Evolutionary conservation across 257 asterid species (phyloP).

Genomic region (Petunia secreta): DNA sequence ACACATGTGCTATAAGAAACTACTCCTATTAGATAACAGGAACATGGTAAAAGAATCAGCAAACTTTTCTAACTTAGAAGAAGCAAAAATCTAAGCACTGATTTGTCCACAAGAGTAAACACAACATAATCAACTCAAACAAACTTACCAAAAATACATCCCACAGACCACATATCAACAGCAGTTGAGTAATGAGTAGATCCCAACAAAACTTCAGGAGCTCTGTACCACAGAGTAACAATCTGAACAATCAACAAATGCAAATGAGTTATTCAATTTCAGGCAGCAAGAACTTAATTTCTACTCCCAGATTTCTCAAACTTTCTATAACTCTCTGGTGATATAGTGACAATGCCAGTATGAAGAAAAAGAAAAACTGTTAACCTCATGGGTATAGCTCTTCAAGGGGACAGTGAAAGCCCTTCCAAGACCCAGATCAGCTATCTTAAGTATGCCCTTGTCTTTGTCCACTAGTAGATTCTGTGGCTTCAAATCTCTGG

Average conservation of each 20-base stretch:
- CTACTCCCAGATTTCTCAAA: neutral
- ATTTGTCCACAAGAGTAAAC: neutral
- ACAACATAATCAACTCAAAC: neutral
- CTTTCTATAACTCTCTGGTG: neutral
- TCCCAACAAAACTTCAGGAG: slow-evolving; percentile 93
- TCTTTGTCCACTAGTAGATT: slow-evolving; percentile 89
- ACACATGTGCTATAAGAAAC: neutral
- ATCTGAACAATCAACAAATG: slow-evolving; percentile 42
- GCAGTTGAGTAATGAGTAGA: slow-evolving; percentile 90
- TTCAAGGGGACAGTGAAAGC: slow-evolving; percentile 91
- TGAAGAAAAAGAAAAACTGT: neutral
- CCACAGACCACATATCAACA: slow-evolving; percentile 99
- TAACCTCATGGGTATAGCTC: slow-evolving; percentile 94
- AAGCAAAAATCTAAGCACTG: neutral
- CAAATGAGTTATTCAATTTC: neutral
- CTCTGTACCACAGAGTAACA: slow-evolving; percentile 96
- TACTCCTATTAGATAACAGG: neutral
- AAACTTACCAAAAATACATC: slow-evolving; percentile 78
- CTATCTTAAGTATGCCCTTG: slow-evolving; percentile 85
- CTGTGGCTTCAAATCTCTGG: slow-evolving; percentile 87
- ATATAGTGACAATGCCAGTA: neutral
- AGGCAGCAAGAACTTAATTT: neutral
- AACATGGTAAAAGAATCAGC: neutral
- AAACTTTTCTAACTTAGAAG: slow-evolving; percentile 8
- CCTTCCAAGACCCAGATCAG: slow-evolving; percentile 98